Base-by-base conservation (phyloP, 2,329 filamentous ascomycete genomes). In the Aureobasidium melanogenum region DNA sequence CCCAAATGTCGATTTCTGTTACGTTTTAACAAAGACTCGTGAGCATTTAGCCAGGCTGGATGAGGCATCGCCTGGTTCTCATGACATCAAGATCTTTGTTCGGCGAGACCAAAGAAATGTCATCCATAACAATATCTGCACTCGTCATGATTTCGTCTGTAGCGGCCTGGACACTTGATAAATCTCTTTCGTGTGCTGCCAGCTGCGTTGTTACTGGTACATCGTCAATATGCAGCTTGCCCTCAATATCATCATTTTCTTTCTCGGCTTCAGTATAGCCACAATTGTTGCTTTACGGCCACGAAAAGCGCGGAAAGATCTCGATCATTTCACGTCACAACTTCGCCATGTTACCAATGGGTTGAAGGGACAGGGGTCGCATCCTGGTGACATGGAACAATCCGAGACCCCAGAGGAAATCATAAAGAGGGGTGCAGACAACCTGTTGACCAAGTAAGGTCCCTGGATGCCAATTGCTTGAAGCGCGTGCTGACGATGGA, bases 231-330 rank as follows among this genome's bases (percentile, higher is more conserved):
- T 66, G 64, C 64, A 63, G 39, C 30, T 66, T n/a, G 64, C 64
- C 17, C 38, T 66, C 36, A 66, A 62, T 39, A 47, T 64, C n/a
- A 32, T 63, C 15, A 51, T 66, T 19, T 66, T 66, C 51, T 63
- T 62, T n/a, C 19, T 63, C n/a, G 64, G 64, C 4, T 60, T 66
- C 38, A 62, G 51, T 5, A 17, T 66, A 4, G 61, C 64, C 22
- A 63, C 64, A 5, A 34, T 63, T 15, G 48, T 64, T 22, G 64
- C 64, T 15, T 39, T 62, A 34, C 55, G 48, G 41, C 63, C 64
- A 17, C 55, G 47, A 44, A 63, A 64, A 55, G 60, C 64, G 15
- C 58, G 62, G 3, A 58, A 63, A 48, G 60, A 57, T 17, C 41
- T 61, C 46, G 48, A 46, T 2, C 24, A n/a, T 4, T 61, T 61